These are phyloP conservation scores for Ajuga chamaepitys DNA, from an alignment of 257 asterid genomes.

Conservation along the genomic window DNA sequence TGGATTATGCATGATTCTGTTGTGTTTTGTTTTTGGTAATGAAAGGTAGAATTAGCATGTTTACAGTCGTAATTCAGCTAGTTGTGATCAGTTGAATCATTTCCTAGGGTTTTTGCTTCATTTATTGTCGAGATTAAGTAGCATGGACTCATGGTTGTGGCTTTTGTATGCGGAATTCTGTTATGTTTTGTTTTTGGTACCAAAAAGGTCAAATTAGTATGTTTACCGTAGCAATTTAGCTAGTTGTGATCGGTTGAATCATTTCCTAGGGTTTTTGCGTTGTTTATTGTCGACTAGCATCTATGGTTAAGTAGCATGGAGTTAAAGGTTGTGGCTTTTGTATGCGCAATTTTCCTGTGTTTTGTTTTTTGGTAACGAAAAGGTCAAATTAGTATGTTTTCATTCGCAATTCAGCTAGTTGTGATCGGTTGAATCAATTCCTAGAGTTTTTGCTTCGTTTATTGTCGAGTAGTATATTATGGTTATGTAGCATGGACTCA, in stretches of 20 bases:
- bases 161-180: neutral
- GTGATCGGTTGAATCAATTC: too few species aligned
- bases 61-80: too few species aligned
- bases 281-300: neutral
- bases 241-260: constrained; percentile 15
- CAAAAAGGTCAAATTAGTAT: neutral
- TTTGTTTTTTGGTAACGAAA: too few species aligned
- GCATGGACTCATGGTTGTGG: constrained; percentile 9
- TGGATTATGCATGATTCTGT: too few species aligned
- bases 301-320: neutral
- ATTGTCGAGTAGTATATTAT: neutral
- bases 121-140: too few species aligned
- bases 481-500: neutral
- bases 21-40: too few species aligned
- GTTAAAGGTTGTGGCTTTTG: neutral
- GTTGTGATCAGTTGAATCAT: too few species aligned
- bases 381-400: too few species aligned
- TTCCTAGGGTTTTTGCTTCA: too few species aligned
- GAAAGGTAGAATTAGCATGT: too few species aligned
- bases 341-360: too few species aligned
- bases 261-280: neutral
- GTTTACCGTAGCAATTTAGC: neutral
- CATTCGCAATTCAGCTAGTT: too few species aligned
- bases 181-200: neutral
- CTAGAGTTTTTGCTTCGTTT: neutral